A percentile compares a stretch with the other conserved stretches of the same genome.
These are phyloP conservation scores for Cudoniella acicularis DNA, from an alignment of 495 filamentous ascomycete species.

Conservation along the genomic window DNA sequence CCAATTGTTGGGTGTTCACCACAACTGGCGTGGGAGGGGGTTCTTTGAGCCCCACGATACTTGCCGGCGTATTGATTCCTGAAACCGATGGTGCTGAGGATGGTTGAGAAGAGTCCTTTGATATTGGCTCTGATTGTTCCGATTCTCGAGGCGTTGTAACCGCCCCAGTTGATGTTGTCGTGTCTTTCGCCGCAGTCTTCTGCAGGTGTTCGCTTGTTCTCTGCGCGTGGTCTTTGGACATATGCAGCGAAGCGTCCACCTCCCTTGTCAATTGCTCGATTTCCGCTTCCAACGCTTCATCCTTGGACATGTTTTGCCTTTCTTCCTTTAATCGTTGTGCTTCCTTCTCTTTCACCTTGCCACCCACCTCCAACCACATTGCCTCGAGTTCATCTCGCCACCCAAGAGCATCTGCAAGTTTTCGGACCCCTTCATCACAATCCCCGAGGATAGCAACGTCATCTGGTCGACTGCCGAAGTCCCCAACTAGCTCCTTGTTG, in stretches of 20 bases:
- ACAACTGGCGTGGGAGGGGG: constrained; percentile 7
- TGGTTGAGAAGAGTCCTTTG: background rate
- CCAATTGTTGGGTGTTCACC: constrained; percentile 7
- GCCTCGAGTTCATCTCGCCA: constrained; percentile 84
- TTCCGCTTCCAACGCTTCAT: constrained; percentile 53
- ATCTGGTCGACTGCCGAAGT: constrained; percentile 68
- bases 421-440: constrained; percentile 81
- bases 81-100: constrained; percentile 1
- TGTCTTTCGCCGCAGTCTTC: background rate
- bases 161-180: background rate
- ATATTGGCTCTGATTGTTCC: too few species aligned
- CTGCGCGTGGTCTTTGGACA: constrained; percentile 43
- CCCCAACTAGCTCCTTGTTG: constrained; percentile 83
- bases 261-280: constrained; percentile 51
- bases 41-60: background rate
- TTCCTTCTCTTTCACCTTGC: constrained; percentile 33
- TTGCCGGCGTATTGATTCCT: too few species aligned
- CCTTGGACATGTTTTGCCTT: constrained; percentile 31
- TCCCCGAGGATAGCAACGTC: constrained; percentile 73
- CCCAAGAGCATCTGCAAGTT: constrained; percentile 74
- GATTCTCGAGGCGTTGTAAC: background rate
- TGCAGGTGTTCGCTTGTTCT: constrained; percentile 37
- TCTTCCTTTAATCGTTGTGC: constrained; percentile 23
- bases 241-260: constrained; percentile 45
- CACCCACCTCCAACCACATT: constrained; percentile 57